A percentile compares a stretch with the other conserved stretches of the same genome.
Evolutionary conservation across 495 filamentous ascomycete genomes (phyloP).

Genomic region (Tirmania nivea): DNA sequence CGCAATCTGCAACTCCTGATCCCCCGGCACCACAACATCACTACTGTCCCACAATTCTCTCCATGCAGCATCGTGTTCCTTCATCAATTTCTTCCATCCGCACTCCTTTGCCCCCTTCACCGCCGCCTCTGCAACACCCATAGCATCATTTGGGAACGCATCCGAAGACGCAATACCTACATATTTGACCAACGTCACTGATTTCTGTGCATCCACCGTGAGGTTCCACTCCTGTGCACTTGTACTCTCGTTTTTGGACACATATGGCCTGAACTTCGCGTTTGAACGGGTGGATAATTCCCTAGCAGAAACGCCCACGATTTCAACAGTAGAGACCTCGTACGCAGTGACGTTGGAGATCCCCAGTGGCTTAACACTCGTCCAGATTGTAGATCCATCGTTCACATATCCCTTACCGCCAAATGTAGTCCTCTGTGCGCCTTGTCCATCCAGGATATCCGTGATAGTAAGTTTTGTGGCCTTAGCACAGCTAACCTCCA

Average conservation of each 20-base stretch:
- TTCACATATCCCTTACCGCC: slow-evolving; percentile 24
- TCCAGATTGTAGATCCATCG: slow-evolving; percentile 26
- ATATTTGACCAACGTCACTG: slow-evolving; percentile 28
- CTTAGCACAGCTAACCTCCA: slow-evolving; percentile 24
- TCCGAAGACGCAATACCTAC: slow-evolving; percentile 33
- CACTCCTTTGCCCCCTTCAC: slow-evolving; percentile 20
- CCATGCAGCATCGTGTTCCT: slow-evolving; percentile 29
- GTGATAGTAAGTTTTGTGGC: slow-evolving; percentile 27
- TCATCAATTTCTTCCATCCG: slow-evolving; percentile 25
- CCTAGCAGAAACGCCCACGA: slow-evolving; percentile 14
- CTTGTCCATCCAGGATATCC: slow-evolving; percentile 33
- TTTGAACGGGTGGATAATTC: slow-evolving; percentile 20
- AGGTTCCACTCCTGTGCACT: slow-evolving; percentile 31
- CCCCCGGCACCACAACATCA: slow-evolving; percentile 44
- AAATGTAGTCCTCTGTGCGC: slow-evolving; percentile 28
- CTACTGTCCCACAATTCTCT: slow-evolving; percentile 26
- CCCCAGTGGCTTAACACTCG: slow-evolving; percentile 29
- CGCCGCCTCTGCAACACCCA: slow-evolving; percentile 23
- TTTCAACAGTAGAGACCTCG: slow-evolving; percentile 27
- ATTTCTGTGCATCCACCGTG: slow-evolving; percentile 21
- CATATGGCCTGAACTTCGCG: slow-evolving; percentile 17
- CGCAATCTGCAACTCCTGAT: slow-evolving; percentile 39
- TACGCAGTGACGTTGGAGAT: slow-evolving; percentile 30
- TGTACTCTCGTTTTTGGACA: slow-evolving; percentile 26
- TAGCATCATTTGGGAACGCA: slow-evolving; percentile 25